Evolutionary conservation across 1,139 yeast genomes (phyloP).

Genomic region (Candida pseudoviswanathii): DNA sequence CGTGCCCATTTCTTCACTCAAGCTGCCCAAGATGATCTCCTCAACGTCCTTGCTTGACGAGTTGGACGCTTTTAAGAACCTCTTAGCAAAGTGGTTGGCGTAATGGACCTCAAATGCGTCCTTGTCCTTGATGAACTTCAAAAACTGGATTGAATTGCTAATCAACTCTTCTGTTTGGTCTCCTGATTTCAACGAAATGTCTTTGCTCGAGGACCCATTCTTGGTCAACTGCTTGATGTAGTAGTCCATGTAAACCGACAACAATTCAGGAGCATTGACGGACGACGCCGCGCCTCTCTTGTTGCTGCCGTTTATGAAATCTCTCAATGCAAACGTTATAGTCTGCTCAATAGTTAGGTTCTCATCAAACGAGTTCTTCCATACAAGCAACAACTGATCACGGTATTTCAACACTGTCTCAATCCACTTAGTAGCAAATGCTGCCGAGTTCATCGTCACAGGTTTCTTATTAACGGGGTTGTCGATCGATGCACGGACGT

Average conservation of each 20-base stretch:
- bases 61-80: conserved; percentile 56
- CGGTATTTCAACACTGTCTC: conserved; percentile 58
- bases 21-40: conserved; percentile 64
- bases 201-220: conserved; percentile 21
- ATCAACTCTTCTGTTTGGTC: conserved; percentile 59
- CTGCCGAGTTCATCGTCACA: conserved; percentile 28
- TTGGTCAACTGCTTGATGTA: conserved; percentile 63
- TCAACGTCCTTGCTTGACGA: conserved; percentile 61
- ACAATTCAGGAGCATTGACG: conserved; percentile 64
- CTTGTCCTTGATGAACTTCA: conserved; percentile 75
- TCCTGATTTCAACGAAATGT: conserved; percentile 38
- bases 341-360: conserved; percentile 56
- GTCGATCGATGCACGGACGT: conserved; percentile 26
- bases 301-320: conserved; percentile 52
- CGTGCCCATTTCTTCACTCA: conserved; percentile 79
- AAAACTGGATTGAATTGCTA: conserved; percentile 58
- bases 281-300: conserved; percentile 18
- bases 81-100: conserved; percentile 85
- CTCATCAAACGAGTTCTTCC: conserved; percentile 48
- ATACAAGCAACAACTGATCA: conserved; percentile 51
- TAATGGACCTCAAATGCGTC: conserved; percentile 87
- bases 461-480: conserved; percentile 11
- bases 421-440: conserved; percentile 73
- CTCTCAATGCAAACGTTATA: conserved; percentile 63
- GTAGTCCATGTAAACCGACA: conserved; percentile 77